These are phyloP conservation scores for Chimonanthus praecox DNA, from an alignment of 164 flowering plant genomes.

Conservation along the genomic window DNA sequence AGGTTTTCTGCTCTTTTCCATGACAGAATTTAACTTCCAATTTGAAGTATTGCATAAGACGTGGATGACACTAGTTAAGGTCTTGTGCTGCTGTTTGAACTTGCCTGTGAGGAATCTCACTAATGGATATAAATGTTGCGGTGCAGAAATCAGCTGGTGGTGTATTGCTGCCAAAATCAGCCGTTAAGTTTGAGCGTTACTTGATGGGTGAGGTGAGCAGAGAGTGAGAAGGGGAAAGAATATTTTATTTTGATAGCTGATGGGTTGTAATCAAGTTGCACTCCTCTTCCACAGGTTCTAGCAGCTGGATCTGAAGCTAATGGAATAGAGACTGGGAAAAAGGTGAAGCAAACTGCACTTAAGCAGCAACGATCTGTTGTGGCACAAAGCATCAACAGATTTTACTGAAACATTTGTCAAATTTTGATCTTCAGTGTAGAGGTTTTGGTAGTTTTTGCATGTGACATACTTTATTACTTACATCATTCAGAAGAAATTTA, in stretches of 20 bases:
- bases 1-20: no score
- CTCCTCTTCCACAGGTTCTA: slow-evolving; percentile 44
- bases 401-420: neutral
- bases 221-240: neutral
- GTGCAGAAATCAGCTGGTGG: slow-evolving; percentile 94
- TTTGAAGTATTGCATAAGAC: no score
- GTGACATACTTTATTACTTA: neutral
- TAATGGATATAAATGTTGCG: neutral
- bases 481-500: neutral
- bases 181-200: slow-evolving; percentile 90
- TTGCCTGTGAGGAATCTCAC: neutral
- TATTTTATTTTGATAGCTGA: neutral
- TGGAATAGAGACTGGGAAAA: slow-evolving; percentile 72
- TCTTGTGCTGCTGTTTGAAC: neutral
- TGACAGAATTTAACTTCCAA: no score
- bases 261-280: neutral
- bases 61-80: no score
- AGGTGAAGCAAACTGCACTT: slow-evolving; percentile 32
- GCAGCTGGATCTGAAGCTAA: slow-evolving; percentile 73
- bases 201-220: slow-evolving; percentile 76
- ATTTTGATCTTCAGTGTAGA: neutral
- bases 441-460: neutral
- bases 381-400: no score
- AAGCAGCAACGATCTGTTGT: no score
- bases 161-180: slow-evolving; percentile 91